Percentiles rank a stretch among this genome's conserved stretches.
These are phyloP conservation scores for Dittrichia graveolens DNA, from an alignment of 129 eudicot genomes.

Conservation along the genomic window DNA sequence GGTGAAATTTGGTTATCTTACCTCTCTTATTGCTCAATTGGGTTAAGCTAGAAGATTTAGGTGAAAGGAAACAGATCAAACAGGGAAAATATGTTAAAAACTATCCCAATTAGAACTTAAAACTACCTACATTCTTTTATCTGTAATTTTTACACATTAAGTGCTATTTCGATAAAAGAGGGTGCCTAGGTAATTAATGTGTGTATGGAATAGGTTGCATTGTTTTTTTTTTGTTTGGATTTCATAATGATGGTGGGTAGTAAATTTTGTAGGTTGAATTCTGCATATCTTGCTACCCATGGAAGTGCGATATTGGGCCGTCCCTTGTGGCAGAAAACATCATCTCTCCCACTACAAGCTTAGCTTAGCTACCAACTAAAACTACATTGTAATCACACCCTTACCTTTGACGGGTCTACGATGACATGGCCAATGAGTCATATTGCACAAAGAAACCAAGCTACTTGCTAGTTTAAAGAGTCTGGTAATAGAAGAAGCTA, in stretches of 20 bases:
- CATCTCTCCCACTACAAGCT: constrained; percentile 49
- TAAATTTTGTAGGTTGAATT: constrained; percentile 63
- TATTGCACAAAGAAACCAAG: neutral
- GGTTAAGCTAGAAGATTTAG: no score
- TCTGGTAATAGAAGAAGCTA: constrained; percentile 15
- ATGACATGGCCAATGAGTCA: neutral
- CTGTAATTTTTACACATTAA: no score
- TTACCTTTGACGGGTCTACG: neutral
- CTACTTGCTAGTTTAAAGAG: constrained; percentile 22
- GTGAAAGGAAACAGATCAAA: no score
- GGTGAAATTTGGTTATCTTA: no score
- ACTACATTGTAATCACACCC: neutral
- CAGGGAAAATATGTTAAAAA: no score
- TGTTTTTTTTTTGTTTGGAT: neutral
- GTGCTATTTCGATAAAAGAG: no score
- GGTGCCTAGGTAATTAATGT: no score
- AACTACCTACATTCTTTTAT: no score
- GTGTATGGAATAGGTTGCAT: no score
- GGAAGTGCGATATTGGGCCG: constrained; percentile 89
- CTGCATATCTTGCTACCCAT: constrained; percentile 84
- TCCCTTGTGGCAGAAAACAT: constrained; percentile 84
- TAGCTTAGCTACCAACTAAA: constrained; percentile 7
- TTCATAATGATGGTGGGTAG: neutral
- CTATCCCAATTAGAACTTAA: no score
- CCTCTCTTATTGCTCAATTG: no score